phyloP scores from a whole-genome alignment of 805 yeast species.

The Candida rishiriensis region DNA sequence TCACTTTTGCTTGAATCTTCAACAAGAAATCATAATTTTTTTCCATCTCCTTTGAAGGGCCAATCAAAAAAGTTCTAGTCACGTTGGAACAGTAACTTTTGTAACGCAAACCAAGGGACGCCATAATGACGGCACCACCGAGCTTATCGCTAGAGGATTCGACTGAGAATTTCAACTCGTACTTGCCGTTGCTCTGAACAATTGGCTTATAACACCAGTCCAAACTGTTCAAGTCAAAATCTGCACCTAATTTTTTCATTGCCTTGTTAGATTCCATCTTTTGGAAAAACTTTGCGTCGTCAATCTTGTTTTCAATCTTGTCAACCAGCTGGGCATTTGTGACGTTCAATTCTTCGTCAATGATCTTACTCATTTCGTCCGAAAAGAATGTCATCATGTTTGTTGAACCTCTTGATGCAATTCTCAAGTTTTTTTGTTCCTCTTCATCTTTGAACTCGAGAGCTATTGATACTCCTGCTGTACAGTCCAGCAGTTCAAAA shows the following conservation, averaged over 20 bases:
- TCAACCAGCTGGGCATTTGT: conserved; percentile 72
- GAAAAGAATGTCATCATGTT: conserved; percentile 79
- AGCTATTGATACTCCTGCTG: conserved; percentile 47
- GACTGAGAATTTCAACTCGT: conserved; percentile 81
- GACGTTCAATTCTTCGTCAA: conserved; percentile 80
- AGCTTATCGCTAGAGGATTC: conserved; percentile 62
- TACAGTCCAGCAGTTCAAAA: conserved; percentile 47
- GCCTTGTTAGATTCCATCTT: conserved; percentile 40
- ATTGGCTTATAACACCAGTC: conserved; percentile 96
- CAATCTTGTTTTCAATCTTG: conserved; percentile 75
- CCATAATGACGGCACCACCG: conserved; percentile 73
- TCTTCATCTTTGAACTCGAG: conserved; percentile 76
- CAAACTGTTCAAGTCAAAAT: conserved; percentile 68
- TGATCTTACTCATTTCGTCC: conserved; percentile 80
- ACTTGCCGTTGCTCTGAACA: conserved; percentile 81
- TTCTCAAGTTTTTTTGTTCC: conserved; percentile 59
- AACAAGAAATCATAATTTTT: conserved; percentile 73
- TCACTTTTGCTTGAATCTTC: conserved; percentile 62
- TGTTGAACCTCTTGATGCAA: conserved; percentile 73
- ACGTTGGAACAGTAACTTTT: conserved; percentile 85
- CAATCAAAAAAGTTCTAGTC: conserved; percentile 84
- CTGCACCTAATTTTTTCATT: conserved; percentile 55
- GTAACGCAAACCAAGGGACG: conserved; percentile 83
- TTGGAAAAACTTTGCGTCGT: conserved; percentile 65
- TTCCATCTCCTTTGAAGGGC: conserved; percentile 78